phyloP scores from a whole-genome alignment of 1,139 yeast species.

The Candida labiduridarum region DNA sequence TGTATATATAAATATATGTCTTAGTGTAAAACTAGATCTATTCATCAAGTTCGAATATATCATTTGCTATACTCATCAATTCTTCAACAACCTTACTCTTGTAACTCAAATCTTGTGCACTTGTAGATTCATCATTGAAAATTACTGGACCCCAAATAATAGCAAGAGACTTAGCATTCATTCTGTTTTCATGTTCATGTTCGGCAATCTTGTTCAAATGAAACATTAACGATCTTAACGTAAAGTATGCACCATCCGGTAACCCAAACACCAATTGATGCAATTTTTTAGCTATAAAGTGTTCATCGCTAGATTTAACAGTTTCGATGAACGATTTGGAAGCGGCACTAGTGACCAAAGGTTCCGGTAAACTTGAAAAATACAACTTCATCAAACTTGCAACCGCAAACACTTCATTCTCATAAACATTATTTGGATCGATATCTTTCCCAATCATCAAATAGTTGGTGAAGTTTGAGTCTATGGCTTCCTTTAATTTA shows the following conservation, averaged over 20 bases:
- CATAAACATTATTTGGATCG: slow-evolving; percentile 49
- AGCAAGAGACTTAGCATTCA: slow-evolving; percentile 78
- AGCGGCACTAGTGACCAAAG: slow-evolving; percentile 61
- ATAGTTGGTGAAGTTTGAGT: slow-evolving; percentile 72
- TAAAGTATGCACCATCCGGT: slow-evolving; percentile 95
- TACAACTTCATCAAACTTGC: slow-evolving; percentile 73
- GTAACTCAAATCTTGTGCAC: slow-evolving; percentile 76
- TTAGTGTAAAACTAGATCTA: slow-evolving; percentile 11
- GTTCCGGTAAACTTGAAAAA: slow-evolving; percentile 71
- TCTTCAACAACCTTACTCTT: slow-evolving; percentile 86
- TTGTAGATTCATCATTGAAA: slow-evolving; percentile 62
- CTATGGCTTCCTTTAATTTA: slow-evolving; percentile 71
- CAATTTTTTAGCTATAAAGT: slow-evolving; percentile 67
- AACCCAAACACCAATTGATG: slow-evolving; percentile 86
- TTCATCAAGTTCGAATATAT: slow-evolving; percentile 78
- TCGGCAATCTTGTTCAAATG: slow-evolving; percentile 78
- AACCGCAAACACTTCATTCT: slow-evolving; percentile 73
- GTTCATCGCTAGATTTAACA: slow-evolving; percentile 56
- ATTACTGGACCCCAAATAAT: slow-evolving; percentile 95
- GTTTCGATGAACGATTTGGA: slow-evolving; percentile 69
- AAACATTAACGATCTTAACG: slow-evolving; percentile 79
- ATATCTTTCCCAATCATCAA: slow-evolving; percentile 46
- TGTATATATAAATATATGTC: slow-evolving; percentile 2
- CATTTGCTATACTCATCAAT: slow-evolving; percentile 79
- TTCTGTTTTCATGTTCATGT: slow-evolving; percentile 66